Base-by-base conservation (phyloP, 768 basidiomycete species). In the Pseudohyphozyma bogoriensis region DNA sequence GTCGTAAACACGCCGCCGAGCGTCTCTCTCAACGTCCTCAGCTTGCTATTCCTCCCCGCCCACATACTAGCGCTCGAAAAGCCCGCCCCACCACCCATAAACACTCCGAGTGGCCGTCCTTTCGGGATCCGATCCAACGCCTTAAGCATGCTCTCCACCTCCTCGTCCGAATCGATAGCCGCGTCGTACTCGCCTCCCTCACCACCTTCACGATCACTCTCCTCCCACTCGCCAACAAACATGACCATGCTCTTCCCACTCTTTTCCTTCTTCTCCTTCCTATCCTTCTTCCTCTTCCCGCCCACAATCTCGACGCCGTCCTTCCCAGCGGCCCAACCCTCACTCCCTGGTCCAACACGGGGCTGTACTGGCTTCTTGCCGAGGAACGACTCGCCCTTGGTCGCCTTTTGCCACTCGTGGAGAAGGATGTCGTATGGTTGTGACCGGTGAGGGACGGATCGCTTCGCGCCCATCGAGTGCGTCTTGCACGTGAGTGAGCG, bases 401-500 rank as follows among this genome's bases (percentile, higher is more conserved):
- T 66, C 49, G 59, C 57, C 32, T 71, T 66, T 39, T 74, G 72
- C 89, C 89, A 97, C 55, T 96, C 92, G 29, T 89, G 79, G 22
- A 92, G 79, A 5, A 99, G 80, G 45, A 85, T 85, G 70, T 95
- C 91, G 71, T 89, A 97, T 10, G 76, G 73, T 55, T 85, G 80
- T 1, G 87, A 86, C 6, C 93, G 87, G 36, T 89, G 89, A 63
- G 81, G 80, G 1, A 99, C 92, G 12, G 86, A 82, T 22, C 93
- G 86, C 74, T 99, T 99, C 15, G 89, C 87, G 18, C 89, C 89
- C 85, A 99, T 93, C 3, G 89, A 86, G 72, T 99, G 93, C 8
- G 93, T 89, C 75, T 99, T 99, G 78, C 93, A 99, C 0, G 93
- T 96, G 39, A 99, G 80, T 10, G 90, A 90, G 31, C 93, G 87